Evolutionary conservation across 2,329 filamentous ascomycete species (phyloP).

Genomic region (Fusarium sororula): DNA sequence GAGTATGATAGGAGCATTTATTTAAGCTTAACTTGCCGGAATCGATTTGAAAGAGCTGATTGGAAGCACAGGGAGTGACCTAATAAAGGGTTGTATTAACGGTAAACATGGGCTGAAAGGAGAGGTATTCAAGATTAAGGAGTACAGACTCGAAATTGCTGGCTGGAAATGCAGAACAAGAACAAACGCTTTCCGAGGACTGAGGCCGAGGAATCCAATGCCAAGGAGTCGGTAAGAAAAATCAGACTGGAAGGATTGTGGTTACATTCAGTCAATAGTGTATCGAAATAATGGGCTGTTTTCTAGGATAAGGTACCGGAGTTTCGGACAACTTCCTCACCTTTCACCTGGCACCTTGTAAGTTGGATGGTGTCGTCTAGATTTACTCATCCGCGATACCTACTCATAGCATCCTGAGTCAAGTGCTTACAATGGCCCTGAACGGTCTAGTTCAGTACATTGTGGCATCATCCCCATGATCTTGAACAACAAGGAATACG

Average conservation of each 20-base stretch:
- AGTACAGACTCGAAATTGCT: not conserved
- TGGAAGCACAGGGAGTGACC: not conserved
- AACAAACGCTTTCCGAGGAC: not conserved
- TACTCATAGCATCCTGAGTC: not conserved
- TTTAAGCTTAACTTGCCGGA: not conserved
- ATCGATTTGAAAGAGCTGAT: not conserved
- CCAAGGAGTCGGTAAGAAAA: not conserved
- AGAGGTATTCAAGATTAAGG: not conserved
- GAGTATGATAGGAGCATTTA: not conserved
- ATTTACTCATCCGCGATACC: not conserved
- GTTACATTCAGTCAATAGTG: constrained; percentile 2
- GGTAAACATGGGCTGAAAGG: not conserved
- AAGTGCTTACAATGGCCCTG: not conserved
- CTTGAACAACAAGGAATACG: not conserved
- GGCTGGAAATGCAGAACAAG: not conserved
- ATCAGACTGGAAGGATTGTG: not conserved
- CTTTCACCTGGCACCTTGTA: not conserved
- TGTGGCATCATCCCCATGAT: constrained; percentile 12
- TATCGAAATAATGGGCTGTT: not conserved
- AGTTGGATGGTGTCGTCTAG: not conserved
- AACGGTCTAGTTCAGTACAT: not conserved
- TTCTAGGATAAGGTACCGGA: not conserved
- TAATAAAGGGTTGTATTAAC: too few species aligned
- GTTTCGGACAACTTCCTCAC: constrained; percentile 13
- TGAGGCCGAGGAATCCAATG: not conserved